These are phyloP conservation scores for Ascosphaera pollenicola DNA, from an alignment of 2,329 filamentous ascomycete genomes.

Conservation along the genomic window DNA sequence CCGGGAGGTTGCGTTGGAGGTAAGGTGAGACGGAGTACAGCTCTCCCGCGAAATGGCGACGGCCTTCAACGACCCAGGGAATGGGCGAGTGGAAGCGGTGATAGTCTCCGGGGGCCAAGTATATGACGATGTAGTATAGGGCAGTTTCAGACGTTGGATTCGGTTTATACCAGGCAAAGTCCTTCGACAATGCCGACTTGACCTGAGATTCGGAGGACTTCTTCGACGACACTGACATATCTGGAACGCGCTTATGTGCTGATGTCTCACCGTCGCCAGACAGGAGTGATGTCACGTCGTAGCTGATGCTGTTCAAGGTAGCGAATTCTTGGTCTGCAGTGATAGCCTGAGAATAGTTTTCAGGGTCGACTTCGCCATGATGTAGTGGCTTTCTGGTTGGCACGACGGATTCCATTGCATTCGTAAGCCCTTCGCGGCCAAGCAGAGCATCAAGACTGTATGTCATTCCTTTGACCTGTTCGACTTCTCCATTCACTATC, in stretches of 20 bases:
- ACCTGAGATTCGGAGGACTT: slow-evolving; percentile 64
- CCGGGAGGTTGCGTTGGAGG: slow-evolving; percentile 74
- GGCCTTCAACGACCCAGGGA: slow-evolving; percentile 81
- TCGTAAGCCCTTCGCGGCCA: slow-evolving; percentile 35
- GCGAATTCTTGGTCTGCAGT: slow-evolving; percentile 82
- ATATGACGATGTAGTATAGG: slow-evolving; percentile 86
- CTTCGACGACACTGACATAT: slow-evolving; percentile 49
- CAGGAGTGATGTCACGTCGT: slow-evolving; percentile 71
- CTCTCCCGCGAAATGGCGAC: slow-evolving; percentile 95
- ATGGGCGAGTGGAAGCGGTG: slow-evolving; percentile 94
- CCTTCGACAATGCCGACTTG: slow-evolving; percentile 56
- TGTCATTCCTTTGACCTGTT: slow-evolving; percentile 97
- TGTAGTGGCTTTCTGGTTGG: slow-evolving; percentile 16
- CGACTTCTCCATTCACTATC: slow-evolving; percentile 83
- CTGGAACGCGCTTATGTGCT: slow-evolving; percentile 28
- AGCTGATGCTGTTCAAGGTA: slow-evolving; percentile 80
- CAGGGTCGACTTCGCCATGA: slow-evolving; percentile 12
- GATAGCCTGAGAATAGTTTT: slow-evolving; percentile 39
- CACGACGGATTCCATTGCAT: slow-evolving; percentile 13
- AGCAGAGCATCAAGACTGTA: slow-evolving; percentile 88
- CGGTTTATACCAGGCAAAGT: slow-evolving; percentile 45
- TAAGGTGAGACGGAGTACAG: slow-evolving; percentile 90
- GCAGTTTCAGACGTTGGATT: slow-evolving; percentile 38
- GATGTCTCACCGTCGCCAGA: slow-evolving; percentile 36
- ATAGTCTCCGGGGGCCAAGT: slow-evolving; percentile 92